phyloP scores from a whole-genome alignment of 495 filamentous ascomycete species.

The Pseudomonodictys pantanalensis region DNA sequence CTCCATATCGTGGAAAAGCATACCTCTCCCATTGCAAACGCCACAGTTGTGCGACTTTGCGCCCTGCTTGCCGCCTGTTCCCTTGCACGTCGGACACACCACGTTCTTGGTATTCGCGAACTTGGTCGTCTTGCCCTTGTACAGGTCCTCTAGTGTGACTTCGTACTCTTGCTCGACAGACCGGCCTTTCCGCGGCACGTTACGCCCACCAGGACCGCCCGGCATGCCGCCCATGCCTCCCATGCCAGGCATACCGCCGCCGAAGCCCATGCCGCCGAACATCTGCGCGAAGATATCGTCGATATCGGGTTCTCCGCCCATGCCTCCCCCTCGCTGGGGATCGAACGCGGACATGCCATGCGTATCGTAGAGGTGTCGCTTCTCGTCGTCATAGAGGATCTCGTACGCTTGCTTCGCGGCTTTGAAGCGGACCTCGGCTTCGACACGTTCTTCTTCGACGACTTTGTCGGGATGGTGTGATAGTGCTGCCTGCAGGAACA shows the following conservation, averaged over 20 bases:
- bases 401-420: conserved; percentile 90
- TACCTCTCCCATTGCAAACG: conserved; percentile 73
- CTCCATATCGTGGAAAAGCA: neutral
- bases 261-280: conserved; percentile 64
- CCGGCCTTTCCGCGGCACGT: conserved; percentile 65
- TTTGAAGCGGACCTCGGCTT: conserved; percentile 89
- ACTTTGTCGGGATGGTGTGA: conserved; percentile 95
- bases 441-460: conserved; percentile 74
- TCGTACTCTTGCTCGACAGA: conserved; percentile 89
- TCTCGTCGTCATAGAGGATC: conserved; percentile 94
- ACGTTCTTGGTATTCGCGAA: conserved; percentile 92
- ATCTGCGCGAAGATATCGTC: conserved; percentile 91
- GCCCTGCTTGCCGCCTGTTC: conserved; percentile 86
- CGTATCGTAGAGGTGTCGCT: conserved; percentile 83
- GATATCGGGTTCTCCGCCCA: conserved; percentile 69
- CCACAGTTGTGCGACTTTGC: conserved; percentile 82
- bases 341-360: conserved; percentile 97
- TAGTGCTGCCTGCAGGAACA: conserved; percentile 66
- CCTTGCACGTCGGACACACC: conserved; percentile 81
- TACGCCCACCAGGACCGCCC: conserved; percentile 51
- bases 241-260: conserved; percentile 55
- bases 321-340: conserved; percentile 55
- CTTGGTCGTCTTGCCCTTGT: conserved; percentile 97
- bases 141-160: conserved; percentile 86
- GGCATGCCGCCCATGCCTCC: conserved; percentile 55